Base-by-base conservation (phyloP, 768 basidiomycete genomes). In the Rhodotorula babjevae region DNA sequence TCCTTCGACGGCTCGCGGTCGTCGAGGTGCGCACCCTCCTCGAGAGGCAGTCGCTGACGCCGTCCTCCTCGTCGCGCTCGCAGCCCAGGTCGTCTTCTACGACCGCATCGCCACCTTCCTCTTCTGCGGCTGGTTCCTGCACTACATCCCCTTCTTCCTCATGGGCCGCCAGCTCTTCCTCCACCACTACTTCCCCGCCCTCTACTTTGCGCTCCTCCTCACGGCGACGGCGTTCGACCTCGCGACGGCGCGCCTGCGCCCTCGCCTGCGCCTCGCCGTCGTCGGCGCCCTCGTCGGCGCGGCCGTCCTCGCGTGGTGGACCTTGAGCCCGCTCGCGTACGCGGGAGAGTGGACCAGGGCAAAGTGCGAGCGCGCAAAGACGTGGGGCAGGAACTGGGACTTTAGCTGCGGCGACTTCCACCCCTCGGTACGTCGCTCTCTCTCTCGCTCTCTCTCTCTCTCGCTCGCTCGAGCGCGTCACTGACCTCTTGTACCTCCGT, bases 91-190 rank as follows among this genome's bases (percentile, higher is more conserved):
- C 57, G 88, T 90, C 57, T 94, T 94, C 82, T 98, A 98, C 81
- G 93, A 97, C 81, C 82, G 87, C 36, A 83, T 95, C 2, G 93
- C 92, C 72, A 90, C 89, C 0, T 96, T 97, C 87, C 86, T 97
- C 68, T 89, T 92, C 83, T 81, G 92, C 46, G 93, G 92, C 60
- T 99, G 95, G 92, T 83, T 84, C 36, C 79, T 99, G 47, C 96
- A 98, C 83, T 98, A 96, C 82, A 85, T 91, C 79, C 96, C 96
- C 23, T 99, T 99, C 87, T 98, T 88, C 87, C 84, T 98, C 76
- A 98, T 98, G 95, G 83, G 86, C 56, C 92, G 96, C 31, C 96
- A 99, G 79, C 88, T 98, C 59, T 99, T 99, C 86, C 82, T 99
- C 33, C 95, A 98, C 80, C 96, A 98, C 83, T 98, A 98, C 81